Base-by-base conservation (phyloP, 305 asterid species). In the Fraxinus baroniana region DNA sequence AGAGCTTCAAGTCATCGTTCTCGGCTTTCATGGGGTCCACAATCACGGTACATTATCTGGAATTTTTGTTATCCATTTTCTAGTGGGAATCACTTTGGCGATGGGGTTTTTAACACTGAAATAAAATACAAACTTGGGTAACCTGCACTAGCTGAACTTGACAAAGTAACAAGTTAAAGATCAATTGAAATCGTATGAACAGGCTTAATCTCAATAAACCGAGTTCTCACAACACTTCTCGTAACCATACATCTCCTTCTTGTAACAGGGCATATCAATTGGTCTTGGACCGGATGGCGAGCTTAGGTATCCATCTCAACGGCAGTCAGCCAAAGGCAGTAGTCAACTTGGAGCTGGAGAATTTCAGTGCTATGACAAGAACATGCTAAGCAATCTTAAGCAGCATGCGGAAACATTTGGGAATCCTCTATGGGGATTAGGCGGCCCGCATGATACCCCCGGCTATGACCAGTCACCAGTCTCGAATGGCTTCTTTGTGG, bases 281-380 rank as follows among this genome's bases (percentile, higher is more conserved):
- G 99, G 99, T 41, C 92, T 95, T 3, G 99, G 99, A 22, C 99
- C 99, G 28, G 91, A 92, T 52, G 98, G 98, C 0, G 98, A 93
- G 88, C 97, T 95, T 1, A 87, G 94, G 2, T 95, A 94, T 82
- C 98, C 99, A 55, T 95, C 97, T 71, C 86, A 89, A 72, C 95
- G 87, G 81, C 52, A 74, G 26, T 49, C 89, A 15, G 17, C 83
- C 17, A 86, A 86, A 62, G 49, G 41, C 73, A 79, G n/a, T 60
- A 64, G 80, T 37, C 84, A 3, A 78, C 39, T 9, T 2, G 93
- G 97, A 20, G 93, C 95, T 0, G 99, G 98, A 72, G 97, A 93
- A 75, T 95, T 95, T 89, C 99, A 95, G 80, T 95, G 99, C 76
- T 90, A 88, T 26, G 98, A 95, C 84, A 83, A 88, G 80, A 80